Conservation (phyloP, 192 early-diverging fungal genomes). For the Obelidium mucronatum region DNA sequence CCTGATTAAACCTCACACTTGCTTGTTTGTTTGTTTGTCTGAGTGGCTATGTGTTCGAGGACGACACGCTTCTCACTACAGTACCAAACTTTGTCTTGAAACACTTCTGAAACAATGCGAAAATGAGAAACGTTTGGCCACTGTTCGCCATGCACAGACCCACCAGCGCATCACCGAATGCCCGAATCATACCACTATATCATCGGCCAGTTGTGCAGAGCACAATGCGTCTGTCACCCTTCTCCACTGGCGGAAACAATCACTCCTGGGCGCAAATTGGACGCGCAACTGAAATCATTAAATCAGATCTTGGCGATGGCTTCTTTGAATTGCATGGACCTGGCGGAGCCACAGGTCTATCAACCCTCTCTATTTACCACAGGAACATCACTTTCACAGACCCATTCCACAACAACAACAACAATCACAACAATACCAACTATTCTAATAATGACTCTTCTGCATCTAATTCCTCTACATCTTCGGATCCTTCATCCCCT, state of each 20-base stretch:
- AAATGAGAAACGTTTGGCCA: too few relatives aligned
- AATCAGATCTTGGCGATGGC: background rate
- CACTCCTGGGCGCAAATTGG: conserved; percentile 30
- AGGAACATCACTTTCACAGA: conserved; percentile 19
- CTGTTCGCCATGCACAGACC: too few relatives aligned
- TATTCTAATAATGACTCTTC: background rate
- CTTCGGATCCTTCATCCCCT: background rate
- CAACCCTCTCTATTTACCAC: background rate
- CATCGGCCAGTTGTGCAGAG: too few relatives aligned
- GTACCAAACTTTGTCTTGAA: too few relatives aligned
- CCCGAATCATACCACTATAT: too few relatives aligned
- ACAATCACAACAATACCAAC: background rate
- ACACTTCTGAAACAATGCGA: too few relatives aligned
- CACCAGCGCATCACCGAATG: too few relatives aligned
- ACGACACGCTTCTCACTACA: too few relatives aligned
- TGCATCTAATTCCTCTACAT: background rate
- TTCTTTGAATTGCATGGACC: background rate
- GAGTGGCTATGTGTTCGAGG: too few relatives aligned
- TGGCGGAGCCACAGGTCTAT: background rate
- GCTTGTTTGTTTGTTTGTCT: background rate
- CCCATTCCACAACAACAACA: conserved; percentile 6
- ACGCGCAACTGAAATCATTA: conserved; percentile 9
- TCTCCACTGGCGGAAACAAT: too few relatives aligned
- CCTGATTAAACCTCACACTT: too few relatives aligned
- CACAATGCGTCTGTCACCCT: too few relatives aligned